phyloP scores from a whole-genome alignment of 805 yeast genomes.

The Hanseniaspora nectarophila region DNA sequence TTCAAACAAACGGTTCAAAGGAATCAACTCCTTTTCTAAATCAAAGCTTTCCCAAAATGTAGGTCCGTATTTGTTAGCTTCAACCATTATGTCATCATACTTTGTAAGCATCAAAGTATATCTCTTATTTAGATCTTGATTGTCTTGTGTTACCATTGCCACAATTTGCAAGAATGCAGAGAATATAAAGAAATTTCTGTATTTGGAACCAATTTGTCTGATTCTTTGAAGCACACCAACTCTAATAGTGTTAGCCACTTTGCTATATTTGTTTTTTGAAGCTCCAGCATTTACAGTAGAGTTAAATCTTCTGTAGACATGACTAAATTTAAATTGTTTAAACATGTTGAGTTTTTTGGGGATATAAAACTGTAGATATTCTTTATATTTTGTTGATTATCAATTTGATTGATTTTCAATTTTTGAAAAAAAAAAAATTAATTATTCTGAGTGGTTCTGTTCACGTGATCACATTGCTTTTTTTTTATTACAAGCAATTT shows the following conservation, averaged over 20 bases:
- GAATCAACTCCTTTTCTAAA: constrained; percentile 32
- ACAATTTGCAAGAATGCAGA: constrained; percentile 39
- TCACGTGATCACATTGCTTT: constrained; percentile 8
- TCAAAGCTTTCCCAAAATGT: constrained; percentile 25
- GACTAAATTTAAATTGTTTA: background rate
- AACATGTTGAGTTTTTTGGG: background rate
- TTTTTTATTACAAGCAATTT: background rate
- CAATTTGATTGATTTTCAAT: too few species aligned
- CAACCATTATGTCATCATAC: constrained; percentile 31
- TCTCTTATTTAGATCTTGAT: constrained; percentile 32
- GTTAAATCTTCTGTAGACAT: background rate
- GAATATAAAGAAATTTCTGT: constrained; percentile 29
- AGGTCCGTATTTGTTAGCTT: constrained; percentile 31
- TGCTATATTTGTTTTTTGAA: constrained; percentile 16
- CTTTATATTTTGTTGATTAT: too few species aligned
- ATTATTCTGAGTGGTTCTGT: background rate
- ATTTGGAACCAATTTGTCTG: background rate
- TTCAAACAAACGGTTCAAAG: constrained; percentile 29
- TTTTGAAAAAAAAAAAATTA: too few species aligned
- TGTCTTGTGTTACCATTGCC: constrained; percentile 32
- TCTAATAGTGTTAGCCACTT: constrained; percentile 25
- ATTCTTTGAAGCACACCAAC: background rate
- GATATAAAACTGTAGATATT: too few species aligned
- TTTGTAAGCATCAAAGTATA: constrained; percentile 30
- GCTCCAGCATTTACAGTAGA: background rate